Conservation (phyloP, 495 filamentous ascomycete genomes). For the Penicillium coffeae region DNA sequence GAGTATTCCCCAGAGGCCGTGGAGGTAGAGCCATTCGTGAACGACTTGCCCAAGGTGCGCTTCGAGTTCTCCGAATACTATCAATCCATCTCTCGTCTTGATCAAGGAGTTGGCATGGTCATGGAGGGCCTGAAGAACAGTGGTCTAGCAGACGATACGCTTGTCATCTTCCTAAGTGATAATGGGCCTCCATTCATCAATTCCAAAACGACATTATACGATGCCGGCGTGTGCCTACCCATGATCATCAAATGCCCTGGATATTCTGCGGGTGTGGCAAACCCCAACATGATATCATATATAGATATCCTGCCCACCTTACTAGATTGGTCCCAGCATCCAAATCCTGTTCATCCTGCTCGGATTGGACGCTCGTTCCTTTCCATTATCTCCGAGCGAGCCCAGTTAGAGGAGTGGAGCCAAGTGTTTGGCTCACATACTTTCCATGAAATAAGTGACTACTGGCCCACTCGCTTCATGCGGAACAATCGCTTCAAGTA, state of each 20-base stretch:
- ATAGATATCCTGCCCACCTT: conserved; percentile 43
- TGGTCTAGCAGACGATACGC: conserved; percentile 31
- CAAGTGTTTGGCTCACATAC: conserved; percentile 45
- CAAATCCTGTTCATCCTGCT: not conserved
- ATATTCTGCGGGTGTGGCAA: conserved; percentile 16
- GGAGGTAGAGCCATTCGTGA: conserved; percentile 31
- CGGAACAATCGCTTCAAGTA: conserved; percentile 41
- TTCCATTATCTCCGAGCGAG: conserved; percentile 24
- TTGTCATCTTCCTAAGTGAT: conserved; percentile 43
- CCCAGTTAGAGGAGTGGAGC: conserved; percentile 21
- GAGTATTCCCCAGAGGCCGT: conserved; percentile 24
- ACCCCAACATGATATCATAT: conserved; percentile 45
- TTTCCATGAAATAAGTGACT: conserved; percentile 48
- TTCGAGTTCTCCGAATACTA: conserved; percentile 44
- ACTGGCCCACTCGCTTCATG: conserved; percentile 44
- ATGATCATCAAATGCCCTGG: conserved; percentile 36
- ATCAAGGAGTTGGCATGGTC: conserved; percentile 40
- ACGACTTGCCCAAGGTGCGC: conserved; percentile 33
- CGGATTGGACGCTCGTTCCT: conserved; percentile 34
- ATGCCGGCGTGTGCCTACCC: conserved; percentile 41
- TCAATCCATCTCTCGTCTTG: conserved; percentile 34
- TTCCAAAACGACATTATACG: conserved; percentile 47
- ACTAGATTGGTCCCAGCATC: conserved; percentile 34
- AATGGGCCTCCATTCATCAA: conserved; percentile 48
- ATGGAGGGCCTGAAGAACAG: conserved; percentile 26